Percentiles rank a stretch among this genome's conserved stretches.
phyloP scores from a whole-genome alignment of 768 basidiomycete genomes.

The Leccinum sublutescens region DNA sequence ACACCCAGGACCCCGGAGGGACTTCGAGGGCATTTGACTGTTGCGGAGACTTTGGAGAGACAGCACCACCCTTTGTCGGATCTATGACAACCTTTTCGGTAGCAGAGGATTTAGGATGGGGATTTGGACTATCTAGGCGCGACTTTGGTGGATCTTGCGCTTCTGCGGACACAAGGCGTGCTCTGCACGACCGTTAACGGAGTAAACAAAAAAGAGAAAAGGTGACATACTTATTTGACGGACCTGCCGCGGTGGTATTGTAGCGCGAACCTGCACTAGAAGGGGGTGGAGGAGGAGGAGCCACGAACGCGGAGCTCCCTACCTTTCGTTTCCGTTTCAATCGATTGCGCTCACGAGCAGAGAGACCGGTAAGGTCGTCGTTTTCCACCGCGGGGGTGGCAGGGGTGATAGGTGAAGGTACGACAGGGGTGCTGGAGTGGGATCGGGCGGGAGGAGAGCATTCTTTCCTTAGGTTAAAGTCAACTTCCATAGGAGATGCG shows the following conservation, averaged over 20 bases:
- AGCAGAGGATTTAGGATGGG: slow-evolving; percentile 36
- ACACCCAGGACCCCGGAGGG: slow-evolving; percentile 73
- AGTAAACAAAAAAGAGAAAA: neutral
- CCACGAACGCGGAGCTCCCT: slow-evolving; percentile 80
- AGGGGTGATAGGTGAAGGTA: slow-evolving; percentile 49
- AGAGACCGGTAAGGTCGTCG: slow-evolving; percentile 56
- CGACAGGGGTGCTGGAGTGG: slow-evolving; percentile 43
- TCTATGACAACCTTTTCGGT: slow-evolving; percentile 73
- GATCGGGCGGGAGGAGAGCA: slow-evolving; percentile 42
- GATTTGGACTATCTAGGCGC: slow-evolving; percentile 57
- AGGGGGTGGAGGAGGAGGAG: slow-evolving; percentile 60
- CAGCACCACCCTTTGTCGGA: slow-evolving; percentile 81
- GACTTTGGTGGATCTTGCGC: slow-evolving; percentile 50
- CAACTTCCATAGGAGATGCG: slow-evolving; percentile 46
- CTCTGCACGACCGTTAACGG: slow-evolving; percentile 41
- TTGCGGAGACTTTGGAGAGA: slow-evolving; percentile 74
- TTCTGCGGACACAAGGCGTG: slow-evolving; percentile 69
- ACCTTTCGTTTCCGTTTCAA: slow-evolving; percentile 93
- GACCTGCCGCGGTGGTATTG: slow-evolving; percentile 52
- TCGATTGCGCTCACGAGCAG: slow-evolving; percentile 90
- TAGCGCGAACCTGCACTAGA: slow-evolving; percentile 62
- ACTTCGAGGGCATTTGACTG: slow-evolving; percentile 79
- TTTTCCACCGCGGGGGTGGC: slow-evolving; percentile 36
- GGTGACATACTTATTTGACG: slow-evolving; percentile 54
- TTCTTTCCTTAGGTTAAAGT: slow-evolving; percentile 39